These are phyloP conservation scores for Lathyrus tuberosus DNA, from an alignment of 306 rosid genomes.

Conservation along the genomic window DNA sequence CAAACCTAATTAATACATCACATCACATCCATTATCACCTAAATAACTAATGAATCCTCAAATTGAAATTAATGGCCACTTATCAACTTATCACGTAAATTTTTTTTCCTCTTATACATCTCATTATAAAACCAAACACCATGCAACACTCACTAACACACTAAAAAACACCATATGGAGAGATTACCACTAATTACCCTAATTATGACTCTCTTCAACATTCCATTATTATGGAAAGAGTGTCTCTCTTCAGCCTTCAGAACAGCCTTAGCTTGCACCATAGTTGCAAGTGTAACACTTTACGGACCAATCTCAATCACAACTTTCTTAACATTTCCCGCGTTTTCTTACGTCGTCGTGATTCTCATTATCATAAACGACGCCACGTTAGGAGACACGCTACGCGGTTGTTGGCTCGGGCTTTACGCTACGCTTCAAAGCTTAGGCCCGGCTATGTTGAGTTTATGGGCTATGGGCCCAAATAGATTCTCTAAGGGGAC, in stretches of 20 bases:
- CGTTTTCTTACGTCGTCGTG: slow-evolving; percentile 70
- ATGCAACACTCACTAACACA: background rate
- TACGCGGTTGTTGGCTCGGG: slow-evolving; percentile 56
- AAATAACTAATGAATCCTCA: background rate
- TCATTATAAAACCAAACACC: slow-evolving; percentile 1
- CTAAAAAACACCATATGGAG: background rate
- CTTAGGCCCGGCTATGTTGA: slow-evolving; percentile 57
- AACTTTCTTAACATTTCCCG: slow-evolving; percentile 55
- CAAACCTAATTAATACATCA: slow-evolving; percentile 22
- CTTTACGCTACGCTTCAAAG: slow-evolving; percentile 57
- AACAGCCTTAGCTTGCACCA: slow-evolving; percentile 58
- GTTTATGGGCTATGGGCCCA: slow-evolving; percentile 58
- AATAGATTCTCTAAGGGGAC: slow-evolving; percentile 41
- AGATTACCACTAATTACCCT: background rate
- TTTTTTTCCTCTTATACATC: background rate
- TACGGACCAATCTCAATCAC: slow-evolving; percentile 55
- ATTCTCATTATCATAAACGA: slow-evolving; percentile 54
- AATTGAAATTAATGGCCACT: background rate
- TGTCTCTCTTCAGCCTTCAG: slow-evolving; percentile 64
- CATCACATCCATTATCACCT: slow-evolving; percentile 3
- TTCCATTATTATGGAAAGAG: slow-evolving; percentile 47
- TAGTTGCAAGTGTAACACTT: slow-evolving; percentile 57
- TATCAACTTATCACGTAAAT: slow-evolving; percentile 8
- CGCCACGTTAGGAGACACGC: slow-evolving; percentile 64
- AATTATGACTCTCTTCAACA: background rate